A percentile compares a stretch with the other conserved stretches of the same genome.
Conservation (phyloP, 2,329 filamentous ascomycete genomes). For the Colletotrichum orbiculare region DNA sequence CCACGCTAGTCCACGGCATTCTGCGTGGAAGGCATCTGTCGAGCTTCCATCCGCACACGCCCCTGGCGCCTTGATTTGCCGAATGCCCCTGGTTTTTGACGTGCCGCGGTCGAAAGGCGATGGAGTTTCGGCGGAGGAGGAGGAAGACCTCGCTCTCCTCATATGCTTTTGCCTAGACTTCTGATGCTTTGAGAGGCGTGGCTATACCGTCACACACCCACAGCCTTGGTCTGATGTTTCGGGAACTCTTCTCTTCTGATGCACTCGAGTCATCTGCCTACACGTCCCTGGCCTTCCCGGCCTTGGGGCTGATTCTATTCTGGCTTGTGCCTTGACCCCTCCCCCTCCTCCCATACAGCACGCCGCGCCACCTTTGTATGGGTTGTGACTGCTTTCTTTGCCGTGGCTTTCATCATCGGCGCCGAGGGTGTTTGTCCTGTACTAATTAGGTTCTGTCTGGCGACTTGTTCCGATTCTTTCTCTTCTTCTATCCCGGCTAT, state of each 20-base stretch:
- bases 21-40: constrained; percentile 7
- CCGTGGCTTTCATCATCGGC: constrained; percentile 37
- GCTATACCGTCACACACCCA: constrained; percentile 10
- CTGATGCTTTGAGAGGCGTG: constrained; percentile 10
- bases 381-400: constrained; percentile 7
- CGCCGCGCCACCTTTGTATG: constrained; percentile 32
- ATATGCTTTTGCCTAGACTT: constrained; percentile 12
- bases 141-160: constrained; percentile 15
- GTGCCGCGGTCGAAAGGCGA: constrained; percentile 33
- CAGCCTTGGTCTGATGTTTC: not conserved
- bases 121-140: not conserved
- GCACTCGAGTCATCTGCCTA: constrained; percentile 31
- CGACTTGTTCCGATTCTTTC: constrained; percentile 33
- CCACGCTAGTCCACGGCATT: not conserved
- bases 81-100: constrained; percentile 22
- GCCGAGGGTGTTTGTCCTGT: constrained; percentile 37
- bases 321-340: constrained; percentile 35
- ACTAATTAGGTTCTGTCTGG: constrained; percentile 5
- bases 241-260: constrained; percentile 2
- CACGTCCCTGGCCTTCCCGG: not conserved
- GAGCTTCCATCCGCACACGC: constrained; percentile 18
- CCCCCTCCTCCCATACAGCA: not conserved
- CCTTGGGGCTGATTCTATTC: constrained; percentile 13
- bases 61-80: constrained; percentile 6
- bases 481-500: constrained; percentile 26